These are phyloP conservation scores for Nicotiana tabacum DNA, from an alignment of 257 asterid species.

Conservation along the genomic window DNA sequence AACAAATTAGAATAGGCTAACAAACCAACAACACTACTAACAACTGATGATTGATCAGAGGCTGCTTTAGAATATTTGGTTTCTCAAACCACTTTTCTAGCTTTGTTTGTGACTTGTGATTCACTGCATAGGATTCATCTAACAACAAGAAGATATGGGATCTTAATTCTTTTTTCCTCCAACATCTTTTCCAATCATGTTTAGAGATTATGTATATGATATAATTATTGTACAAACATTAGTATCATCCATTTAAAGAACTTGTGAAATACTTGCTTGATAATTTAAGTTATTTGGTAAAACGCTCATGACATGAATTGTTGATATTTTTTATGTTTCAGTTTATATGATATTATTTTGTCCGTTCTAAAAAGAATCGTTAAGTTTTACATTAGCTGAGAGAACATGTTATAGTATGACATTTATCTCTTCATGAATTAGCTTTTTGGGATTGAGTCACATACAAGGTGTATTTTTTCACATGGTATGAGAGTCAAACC, in stretches of 20 bases:
- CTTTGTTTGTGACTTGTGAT: conserved; percentile 5
- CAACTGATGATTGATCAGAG: conserved; percentile 15
- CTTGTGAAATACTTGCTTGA: neutral
- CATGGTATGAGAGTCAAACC: too few species aligned
- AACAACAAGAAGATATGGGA: neutral
- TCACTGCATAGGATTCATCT: neutral
- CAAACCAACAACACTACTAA: conserved; percentile 17
- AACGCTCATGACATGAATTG: neutral
- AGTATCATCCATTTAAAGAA: neutral
- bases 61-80: conserved; percentile 1
- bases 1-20: conserved; percentile 19
- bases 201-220: neutral
- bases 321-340: too few species aligned
- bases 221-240: neutral
- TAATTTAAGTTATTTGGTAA: neutral
- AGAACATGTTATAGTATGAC: too few species aligned
- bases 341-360: too few species aligned
- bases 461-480: too few species aligned
- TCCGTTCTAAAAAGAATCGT: too few species aligned
- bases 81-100: neutral
- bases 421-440: too few species aligned
- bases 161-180: neutral
- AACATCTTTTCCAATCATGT: neutral
- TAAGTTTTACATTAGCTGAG: too few species aligned
- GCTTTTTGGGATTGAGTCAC: too few species aligned